Percentiles rank a stretch among this genome's conserved stretches.
These are phyloP conservation scores for Pseudogymnoascus sp. DNA, from an alignment of 2,329 filamentous ascomycete genomes.

Conservation along the genomic window DNA sequence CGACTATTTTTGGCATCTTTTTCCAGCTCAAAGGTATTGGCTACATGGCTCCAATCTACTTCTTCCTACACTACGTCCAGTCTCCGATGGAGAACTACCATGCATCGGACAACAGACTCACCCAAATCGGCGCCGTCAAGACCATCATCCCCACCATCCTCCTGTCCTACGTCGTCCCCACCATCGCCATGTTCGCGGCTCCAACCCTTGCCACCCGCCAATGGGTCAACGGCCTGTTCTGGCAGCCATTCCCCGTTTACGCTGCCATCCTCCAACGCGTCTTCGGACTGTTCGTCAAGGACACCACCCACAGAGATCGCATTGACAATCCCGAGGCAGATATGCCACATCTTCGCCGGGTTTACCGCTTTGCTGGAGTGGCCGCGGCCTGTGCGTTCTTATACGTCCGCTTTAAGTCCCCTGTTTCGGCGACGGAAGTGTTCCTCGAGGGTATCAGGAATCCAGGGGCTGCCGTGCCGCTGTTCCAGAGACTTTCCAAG, in stretches of 20 bases:
- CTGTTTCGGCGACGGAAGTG: conserved; percentile 16
- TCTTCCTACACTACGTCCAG: conserved; percentile 30
- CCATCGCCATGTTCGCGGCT: conserved; percentile 19
- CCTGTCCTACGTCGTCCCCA: conserved; percentile 22
- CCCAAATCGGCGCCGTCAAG: conserved; percentile 22
- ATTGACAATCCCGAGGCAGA: conserved; percentile 20
- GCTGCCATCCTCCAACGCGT: conserved; percentile 17
- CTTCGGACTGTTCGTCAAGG: conserved; percentile 15
- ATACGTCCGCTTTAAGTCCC: conserved; percentile 16
- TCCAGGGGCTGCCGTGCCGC: conserved; percentile 14
- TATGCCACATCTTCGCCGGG: conserved; percentile 20
- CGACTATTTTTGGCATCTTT: conserved; percentile 21
- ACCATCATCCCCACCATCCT: conserved; percentile 26
- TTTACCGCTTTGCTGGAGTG: conserved; percentile 17
- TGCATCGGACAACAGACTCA: conserved; percentile 27
- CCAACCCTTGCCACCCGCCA: conserved; percentile 18
- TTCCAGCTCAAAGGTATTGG: conserved; percentile 27
- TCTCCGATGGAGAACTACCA: conserved; percentile 28
- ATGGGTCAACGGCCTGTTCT: conserved; percentile 21
- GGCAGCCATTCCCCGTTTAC: conserved; percentile 21
- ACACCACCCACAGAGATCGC: conserved; percentile 17
- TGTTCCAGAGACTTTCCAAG: conserved; percentile 13
- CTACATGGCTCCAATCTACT: conserved; percentile 29
- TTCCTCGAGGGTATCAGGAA: conserved; percentile 22
- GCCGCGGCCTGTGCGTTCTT: conserved; percentile 14